phyloP scores from a whole-genome alignment of 495 filamentous ascomycete species.

The Gamarada debralockiae region DNA sequence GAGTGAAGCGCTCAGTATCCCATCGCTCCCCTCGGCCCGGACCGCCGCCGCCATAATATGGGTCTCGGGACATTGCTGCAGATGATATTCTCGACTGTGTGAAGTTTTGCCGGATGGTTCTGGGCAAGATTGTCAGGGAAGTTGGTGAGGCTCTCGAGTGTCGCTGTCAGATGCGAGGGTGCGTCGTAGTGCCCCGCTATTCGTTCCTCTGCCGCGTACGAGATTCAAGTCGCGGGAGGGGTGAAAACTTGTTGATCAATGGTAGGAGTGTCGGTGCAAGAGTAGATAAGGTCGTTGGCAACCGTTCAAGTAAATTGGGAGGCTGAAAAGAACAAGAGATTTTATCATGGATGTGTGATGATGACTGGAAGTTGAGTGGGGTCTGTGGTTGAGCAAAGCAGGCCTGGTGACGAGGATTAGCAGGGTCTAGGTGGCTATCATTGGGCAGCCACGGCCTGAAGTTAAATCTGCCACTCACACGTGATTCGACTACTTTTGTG shows the following conservation, averaged over 20 bases:
- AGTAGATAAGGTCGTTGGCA: background rate
- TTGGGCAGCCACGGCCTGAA: conserved; percentile 11
- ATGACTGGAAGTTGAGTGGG: conserved; percentile 4
- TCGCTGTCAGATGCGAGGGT: background rate
- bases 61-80: conserved; percentile 20
- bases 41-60: conserved; percentile 15
- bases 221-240: too few species aligned
- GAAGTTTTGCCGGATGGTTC: too few species aligned
- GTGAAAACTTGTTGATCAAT: background rate
- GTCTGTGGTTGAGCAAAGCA: background rate
- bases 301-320: background rate
- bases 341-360: conserved; percentile 10
- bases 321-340: conserved; percentile 18
- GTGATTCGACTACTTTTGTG: background rate
- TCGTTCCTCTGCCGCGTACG: background rate
- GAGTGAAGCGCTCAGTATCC: conserved; percentile 26
- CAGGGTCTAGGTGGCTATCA: conserved; percentile 1
- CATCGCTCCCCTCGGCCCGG: conserved; percentile 14
- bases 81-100: background rate
- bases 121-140: background rate
- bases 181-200: background rate
- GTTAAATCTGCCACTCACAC: background rate
- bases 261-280: background rate
- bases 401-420: conserved; percentile 15
- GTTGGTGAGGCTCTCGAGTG: background rate